Conservation (phyloP, 306 rosid species). For the Mimosa pudica region DNA sequence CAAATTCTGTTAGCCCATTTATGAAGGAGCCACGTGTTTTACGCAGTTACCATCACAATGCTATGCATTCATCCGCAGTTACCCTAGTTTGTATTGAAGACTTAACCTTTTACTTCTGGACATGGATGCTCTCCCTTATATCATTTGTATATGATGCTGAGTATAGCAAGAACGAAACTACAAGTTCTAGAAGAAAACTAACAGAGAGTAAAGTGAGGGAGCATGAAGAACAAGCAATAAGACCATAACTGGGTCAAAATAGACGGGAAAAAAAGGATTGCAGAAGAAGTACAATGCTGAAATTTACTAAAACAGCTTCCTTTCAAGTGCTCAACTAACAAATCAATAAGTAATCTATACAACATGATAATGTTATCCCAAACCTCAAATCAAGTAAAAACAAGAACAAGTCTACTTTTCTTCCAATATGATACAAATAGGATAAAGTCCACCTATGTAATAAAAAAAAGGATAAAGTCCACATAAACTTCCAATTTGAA, state of each 20-base stretch:
- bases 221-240: not conserved
- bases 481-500: constrained; percentile 27
- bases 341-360: not conserved
- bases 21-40: no score
- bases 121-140: no score
- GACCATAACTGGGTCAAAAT: not conserved
- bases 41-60: no score
- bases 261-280: not conserved
- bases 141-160: no score
- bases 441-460: not conserved
- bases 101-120: no score
- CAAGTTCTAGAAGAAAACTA: not conserved
- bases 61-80: no score
- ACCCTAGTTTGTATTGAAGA: no score
- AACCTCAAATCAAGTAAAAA: not conserved
- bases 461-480: not conserved
- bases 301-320: not conserved
- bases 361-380: not conserved
- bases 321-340: not conserved
- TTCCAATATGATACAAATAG: constrained; percentile 5
- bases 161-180: no score
- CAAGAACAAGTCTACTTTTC: constrained; percentile 9
- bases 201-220: not conserved
- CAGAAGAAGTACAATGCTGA: not conserved
- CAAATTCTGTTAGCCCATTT: no score